Conservation (phyloP, 192 early-diverging fungal species). For the Coemansia sp. region DNA sequence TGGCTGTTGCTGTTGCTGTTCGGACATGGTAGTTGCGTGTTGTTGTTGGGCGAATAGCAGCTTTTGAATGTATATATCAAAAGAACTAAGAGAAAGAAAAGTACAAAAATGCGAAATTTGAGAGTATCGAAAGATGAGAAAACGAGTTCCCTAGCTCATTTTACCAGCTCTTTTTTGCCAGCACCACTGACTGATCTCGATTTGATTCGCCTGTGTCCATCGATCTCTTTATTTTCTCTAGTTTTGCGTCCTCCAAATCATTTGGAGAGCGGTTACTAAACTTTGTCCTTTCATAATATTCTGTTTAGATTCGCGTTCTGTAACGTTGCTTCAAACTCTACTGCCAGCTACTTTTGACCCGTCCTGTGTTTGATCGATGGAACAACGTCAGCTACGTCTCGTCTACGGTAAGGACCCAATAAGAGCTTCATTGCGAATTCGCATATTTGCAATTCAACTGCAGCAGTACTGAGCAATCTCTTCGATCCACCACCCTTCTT, state of each 20-base stretch:
- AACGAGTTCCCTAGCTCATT: background rate
- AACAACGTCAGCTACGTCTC: slow-evolving; percentile 33
- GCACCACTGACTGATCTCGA: background rate
- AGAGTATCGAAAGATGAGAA: background rate
- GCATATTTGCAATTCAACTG: background rate
- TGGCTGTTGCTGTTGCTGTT: slow-evolving; percentile 11
- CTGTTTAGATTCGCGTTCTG: background rate
- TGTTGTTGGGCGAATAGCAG: background rate
- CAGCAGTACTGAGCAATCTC: background rate
- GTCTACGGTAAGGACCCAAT: slow-evolving; percentile 28
- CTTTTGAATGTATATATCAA: too few relatives aligned
- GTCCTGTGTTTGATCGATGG: slow-evolving; percentile 17
- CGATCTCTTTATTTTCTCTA: background rate
- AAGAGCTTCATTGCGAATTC: background rate
- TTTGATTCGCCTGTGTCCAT: slow-evolving; percentile 1
- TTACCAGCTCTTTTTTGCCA: background rate
- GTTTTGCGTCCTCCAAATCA: background rate
- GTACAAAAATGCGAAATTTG: slow-evolving; percentile 3
- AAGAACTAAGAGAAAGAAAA: background rate
- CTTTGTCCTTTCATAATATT: background rate
- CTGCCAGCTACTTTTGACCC: background rate
- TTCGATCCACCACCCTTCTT: background rate
- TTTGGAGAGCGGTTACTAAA: too few relatives aligned
- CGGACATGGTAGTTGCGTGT: slow-evolving; percentile 6
- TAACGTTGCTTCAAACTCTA: background rate